Evolutionary conservation across 2,329 filamentous ascomycete genomes (phyloP).

Genomic region (Ceratocystis papillata): DNA sequence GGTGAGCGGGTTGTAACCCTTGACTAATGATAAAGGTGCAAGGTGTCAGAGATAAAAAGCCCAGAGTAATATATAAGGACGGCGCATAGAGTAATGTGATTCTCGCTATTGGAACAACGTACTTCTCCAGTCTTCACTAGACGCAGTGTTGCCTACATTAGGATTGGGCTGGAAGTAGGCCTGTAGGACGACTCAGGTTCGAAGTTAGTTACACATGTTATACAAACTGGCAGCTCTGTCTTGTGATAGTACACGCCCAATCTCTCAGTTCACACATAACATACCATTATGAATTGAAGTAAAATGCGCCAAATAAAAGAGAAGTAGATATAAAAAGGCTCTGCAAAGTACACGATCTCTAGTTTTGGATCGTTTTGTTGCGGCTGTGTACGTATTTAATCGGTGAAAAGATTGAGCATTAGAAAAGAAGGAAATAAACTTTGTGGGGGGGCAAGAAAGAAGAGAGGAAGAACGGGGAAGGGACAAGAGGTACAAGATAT

Average conservation of each 20-base stretch:
- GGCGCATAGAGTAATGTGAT: conserved; percentile 19
- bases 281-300: conserved; percentile 18
- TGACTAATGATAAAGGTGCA: conserved; percentile 45
- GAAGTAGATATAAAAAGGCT: conserved; percentile 18
- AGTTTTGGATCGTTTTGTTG: background rate
- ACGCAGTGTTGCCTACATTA: conserved; percentile 61
- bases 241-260: background rate
- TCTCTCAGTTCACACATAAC: background rate
- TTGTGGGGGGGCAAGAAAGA: background rate
- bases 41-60: background rate
- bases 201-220: background rate
- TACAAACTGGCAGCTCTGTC: background rate
- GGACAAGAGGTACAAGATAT: background rate
- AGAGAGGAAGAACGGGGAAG: background rate
- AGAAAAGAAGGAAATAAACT: background rate
- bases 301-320: conserved; percentile 16
- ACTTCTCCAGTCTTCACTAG: conserved; percentile 77
- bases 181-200: background rate
- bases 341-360: background rate
- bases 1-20: conserved; percentile 89
- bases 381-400: background rate
- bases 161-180: conserved; percentile 24
- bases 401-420: background rate
- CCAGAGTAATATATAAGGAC: background rate
- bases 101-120: conserved; percentile 31